Evolutionary conservation across 306 rosid genomes (phyloP), one percentile per base, ranked within the genome.

Genomic region (Quercus alba): DNA sequence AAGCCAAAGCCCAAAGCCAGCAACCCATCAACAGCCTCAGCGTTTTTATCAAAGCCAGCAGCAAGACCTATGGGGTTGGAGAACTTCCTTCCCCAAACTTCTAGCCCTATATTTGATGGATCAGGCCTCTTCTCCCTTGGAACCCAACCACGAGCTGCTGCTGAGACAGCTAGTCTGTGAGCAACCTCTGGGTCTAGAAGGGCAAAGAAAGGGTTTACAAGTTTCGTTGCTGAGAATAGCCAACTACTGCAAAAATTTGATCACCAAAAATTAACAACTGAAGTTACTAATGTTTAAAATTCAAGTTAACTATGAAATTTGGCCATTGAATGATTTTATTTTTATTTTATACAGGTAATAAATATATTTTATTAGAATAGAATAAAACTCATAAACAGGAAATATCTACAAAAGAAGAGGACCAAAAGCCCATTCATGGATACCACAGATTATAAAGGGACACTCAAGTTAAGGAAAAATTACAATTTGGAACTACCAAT

Each of bases 81-180:
- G 81, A 94, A 94, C 76, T 94, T 94, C 86, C 95, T 91, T 84
- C 99, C 99, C 99, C 99, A 94, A 84, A 94, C 99, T 84, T 94
- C 89, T 67, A 93, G 87, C 31, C 94, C 93, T 90, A 94, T 77
- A 83, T 55, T 84, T 80, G 91, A 25, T 46, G 86, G 92, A 77
- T 91, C 91, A 5, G 90, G 87, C 81, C 98, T 92, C 90, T 94
- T 92, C 90, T 94, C 98, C 77, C 93, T 88, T 18, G 98, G 98
- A 84, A 94, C 92, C 98, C 98, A 94, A 67, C 97, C 93, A 66
- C 97, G 94, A 74, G 98, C 90, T 73, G 98, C 97, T 33, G 98
- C 98, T 38, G 92, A 88, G 84, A 94, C 97, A 41, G 81, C 98
- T 69, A 94, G 78, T 30, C 74, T 87, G 83, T 94, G 98, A 11